Evolutionary conservation across 2,329 filamentous ascomycete species (phyloP).

Genomic region (Aspergillus aculeatinus): DNA sequence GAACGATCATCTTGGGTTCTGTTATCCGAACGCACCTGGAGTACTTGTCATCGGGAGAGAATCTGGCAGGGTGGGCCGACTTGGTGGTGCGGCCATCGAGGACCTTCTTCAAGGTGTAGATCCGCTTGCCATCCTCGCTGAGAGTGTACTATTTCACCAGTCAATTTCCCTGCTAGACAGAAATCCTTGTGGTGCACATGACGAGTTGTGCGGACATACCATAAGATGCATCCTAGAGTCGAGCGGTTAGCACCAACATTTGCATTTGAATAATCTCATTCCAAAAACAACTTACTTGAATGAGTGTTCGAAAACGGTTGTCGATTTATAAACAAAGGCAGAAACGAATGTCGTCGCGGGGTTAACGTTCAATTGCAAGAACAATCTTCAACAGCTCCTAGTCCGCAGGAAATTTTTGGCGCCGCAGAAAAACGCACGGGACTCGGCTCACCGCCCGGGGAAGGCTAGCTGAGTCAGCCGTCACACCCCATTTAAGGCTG

Average conservation of each 20-base stretch:
- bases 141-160: conserved; percentile 66
- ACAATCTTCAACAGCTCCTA: conserved; percentile 9
- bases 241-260: not conserved
- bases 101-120: conserved; percentile 91
- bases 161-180: conserved; percentile 7
- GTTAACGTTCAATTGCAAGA: not conserved
- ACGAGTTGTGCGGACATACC: conserved; percentile 29
- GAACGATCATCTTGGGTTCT: not conserved
- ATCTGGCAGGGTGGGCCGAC: conserved; percentile 91
- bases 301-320: not conserved
- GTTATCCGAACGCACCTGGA: conserved; percentile 57
- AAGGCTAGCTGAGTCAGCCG: conserved; percentile 20
- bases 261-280: not conserved
- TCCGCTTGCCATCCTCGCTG: conserved; percentile 77
- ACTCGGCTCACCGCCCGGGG: conserved; percentile 4
- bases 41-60: conserved; percentile 98
- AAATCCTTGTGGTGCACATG: not conserved
- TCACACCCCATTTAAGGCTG: conserved; percentile 10
- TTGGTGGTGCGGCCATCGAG: conserved; percentile 80
- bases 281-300: conserved; percentile 24
- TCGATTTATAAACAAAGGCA: not conserved
- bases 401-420: conserved; percentile 19
- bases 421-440: conserved; percentile 12
- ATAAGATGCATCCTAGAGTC: conserved; percentile 42
- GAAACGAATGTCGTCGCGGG: not conserved